A percentile compares a stretch with the other conserved stretches of the same genome.
Evolutionary conservation across 2,329 filamentous ascomycete species (phyloP).

Genomic region (Curvularia eragrostidis): DNA sequence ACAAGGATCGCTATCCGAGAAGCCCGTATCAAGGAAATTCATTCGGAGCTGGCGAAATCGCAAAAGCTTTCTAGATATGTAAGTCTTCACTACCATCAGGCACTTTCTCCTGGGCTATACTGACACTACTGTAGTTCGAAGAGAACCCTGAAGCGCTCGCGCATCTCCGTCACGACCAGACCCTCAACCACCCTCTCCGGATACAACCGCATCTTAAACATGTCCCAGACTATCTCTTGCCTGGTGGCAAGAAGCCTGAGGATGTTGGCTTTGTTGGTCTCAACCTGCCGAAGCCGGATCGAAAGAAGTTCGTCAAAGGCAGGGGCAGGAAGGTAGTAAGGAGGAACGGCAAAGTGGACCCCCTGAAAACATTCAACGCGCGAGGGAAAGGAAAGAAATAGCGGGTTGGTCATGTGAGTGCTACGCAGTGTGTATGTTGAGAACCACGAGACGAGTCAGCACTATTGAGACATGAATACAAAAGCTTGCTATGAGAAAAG

Average conservation of each 20-base stretch:
- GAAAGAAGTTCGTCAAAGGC: slow-evolving; percentile 51
- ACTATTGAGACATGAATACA: not conserved
- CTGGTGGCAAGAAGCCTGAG: slow-evolving; percentile 71
- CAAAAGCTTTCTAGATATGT: slow-evolving; percentile 71
- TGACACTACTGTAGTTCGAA: slow-evolving; percentile 73
- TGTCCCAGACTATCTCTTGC: slow-evolving; percentile 91
- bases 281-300: slow-evolving; percentile 52
- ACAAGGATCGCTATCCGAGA: slow-evolving; percentile 90
- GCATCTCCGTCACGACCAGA: slow-evolving; percentile 88
- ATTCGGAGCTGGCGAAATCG: slow-evolving; percentile 88
- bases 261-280: slow-evolving; percentile 80
- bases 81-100: slow-evolving; percentile 7
- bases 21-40: slow-evolving; percentile 84
- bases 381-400: slow-evolving; percentile 49
- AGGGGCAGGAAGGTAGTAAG: slow-evolving; percentile 60
- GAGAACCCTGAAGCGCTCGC: slow-evolving; percentile 91
- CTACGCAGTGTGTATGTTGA: not conserved
- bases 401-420: not conserved
- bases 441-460: not conserved
- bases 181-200: slow-evolving; percentile 76
- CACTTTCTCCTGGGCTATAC: not conserved
- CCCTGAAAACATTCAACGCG: slow-evolving; percentile 83
- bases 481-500: not conserved
- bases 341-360: slow-evolving; percentile 76
- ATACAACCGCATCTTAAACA: slow-evolving; percentile 84